These are phyloP conservation scores for Plectosphaerella cucumerina DNA, from an alignment of 2,329 filamentous ascomycete species.

Conservation along the genomic window DNA sequence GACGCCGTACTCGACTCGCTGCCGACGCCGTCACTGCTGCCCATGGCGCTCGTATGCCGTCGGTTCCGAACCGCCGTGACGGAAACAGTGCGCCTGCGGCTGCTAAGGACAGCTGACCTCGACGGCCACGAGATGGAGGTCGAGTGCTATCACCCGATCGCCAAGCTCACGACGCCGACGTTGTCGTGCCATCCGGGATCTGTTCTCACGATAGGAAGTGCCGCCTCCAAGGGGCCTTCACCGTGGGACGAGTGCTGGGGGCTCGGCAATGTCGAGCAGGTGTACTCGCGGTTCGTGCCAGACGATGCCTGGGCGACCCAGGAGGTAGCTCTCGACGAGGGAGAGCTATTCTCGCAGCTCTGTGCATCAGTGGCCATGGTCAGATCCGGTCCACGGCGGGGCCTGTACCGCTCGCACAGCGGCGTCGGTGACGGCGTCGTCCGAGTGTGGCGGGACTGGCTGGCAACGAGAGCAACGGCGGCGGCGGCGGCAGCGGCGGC, in stretches of 20 bases:
- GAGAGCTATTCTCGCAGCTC: constrained; percentile 72
- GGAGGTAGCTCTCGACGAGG: constrained; percentile 60
- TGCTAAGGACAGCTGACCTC: constrained; percentile 54
- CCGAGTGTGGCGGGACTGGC: constrained; percentile 70
- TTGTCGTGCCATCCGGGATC: constrained; percentile 44
- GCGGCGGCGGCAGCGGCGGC: constrained; percentile 43
- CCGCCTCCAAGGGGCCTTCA: not conserved
- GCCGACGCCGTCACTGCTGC: constrained; percentile 47
- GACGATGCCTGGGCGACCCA: constrained; percentile 40
- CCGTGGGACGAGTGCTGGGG: constrained; percentile 10
- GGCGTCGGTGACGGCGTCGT: constrained; percentile 65
- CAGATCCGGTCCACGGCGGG: constrained; percentile 56
- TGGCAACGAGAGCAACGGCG: constrained; percentile 44
- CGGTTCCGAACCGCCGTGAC: constrained; percentile 61
- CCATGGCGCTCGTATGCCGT: constrained; percentile 53
- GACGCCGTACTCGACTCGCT: constrained; percentile 45
- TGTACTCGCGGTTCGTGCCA: constrained; percentile 71
- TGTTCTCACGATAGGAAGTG: not conserved
- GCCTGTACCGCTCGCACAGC: constrained; percentile 60
- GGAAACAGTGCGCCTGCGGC: constrained; percentile 60
- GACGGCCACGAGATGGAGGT: constrained; percentile 65
- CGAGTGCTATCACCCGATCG: constrained; percentile 73
- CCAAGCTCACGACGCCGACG: constrained; percentile 63
- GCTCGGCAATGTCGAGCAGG: constrained; percentile 38
- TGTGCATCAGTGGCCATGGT: constrained; percentile 66